Evolutionary conservation across 1,284 basidiomycete species (phyloP), one percentile per base, ranked within the genome.

Genomic region (Cutaneotrichosporon curvatum): DNA sequence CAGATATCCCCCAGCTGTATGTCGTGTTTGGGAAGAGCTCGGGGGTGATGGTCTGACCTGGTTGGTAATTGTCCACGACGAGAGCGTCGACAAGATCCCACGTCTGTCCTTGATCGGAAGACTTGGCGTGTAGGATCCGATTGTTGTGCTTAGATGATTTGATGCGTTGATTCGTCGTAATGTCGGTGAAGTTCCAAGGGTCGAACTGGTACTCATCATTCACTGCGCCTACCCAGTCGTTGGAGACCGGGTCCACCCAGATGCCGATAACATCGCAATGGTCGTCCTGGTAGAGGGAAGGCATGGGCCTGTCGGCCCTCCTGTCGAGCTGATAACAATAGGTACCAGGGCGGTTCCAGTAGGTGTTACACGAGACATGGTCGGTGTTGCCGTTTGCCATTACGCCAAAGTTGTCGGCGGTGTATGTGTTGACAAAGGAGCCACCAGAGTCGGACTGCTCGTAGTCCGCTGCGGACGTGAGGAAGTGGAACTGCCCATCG

Each of bases 191-290:
- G 21, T 16, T 25, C 36, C 35, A 38, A 8, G 43, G 43, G n/a
- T 37, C 25, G 37, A 44, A 44, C 43, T 44, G 43, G 43, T 44
- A 44, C 43, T 44, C 43, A 28, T 44, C 43, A 28, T 44, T 44
- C 19, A 44, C 20, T 23, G 11, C 37, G 14, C 28, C 43, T 6
- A 9, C 21, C 43, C 43, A 44, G 23, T 21, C 20, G 35, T 38
- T 31, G 18, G 35, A 32, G 7, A 15, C 36, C 16, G 43, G 43
- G 19, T 44, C 43, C 10, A 38, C 21, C 43, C 43, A 44, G 3
- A 44, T 20, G 10, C 43, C 43, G 36, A 44, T 33, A 9, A 44
- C 37, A 23, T 44, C 43, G 43, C 43, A 44, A 36, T 44, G 43
- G 36, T 44, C 43, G 36, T 44, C 43, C 36, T 44, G 36, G 20